Percentiles rank a stretch among this genome's conserved stretches.
These are phyloP conservation scores for Plasmodium gaboni DNA, from an alignment of 169 alveolate genomes.

Conservation along the genomic window DNA sequence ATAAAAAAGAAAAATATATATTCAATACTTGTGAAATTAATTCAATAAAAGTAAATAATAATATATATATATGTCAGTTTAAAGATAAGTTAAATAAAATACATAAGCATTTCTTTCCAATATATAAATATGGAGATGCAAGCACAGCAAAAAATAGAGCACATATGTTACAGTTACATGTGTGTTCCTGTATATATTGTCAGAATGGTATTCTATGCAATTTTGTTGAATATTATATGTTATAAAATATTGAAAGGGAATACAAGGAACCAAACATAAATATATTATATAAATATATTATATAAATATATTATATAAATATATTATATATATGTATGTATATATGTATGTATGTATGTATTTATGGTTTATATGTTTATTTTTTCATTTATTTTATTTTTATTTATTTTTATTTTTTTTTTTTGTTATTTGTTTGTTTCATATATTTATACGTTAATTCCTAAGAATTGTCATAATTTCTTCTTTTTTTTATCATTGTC, in stretches of 20 bases:
- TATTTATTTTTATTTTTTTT: not conserved
- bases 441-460: too few relatives aligned
- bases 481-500: too few relatives aligned
- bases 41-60: slow-evolving; percentile 39
- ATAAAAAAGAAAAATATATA: slow-evolving; percentile 24
- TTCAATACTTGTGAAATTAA: slow-evolving; percentile 6
- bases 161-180: slow-evolving; percentile 19
- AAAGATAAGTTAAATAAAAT: slow-evolving; percentile 47
- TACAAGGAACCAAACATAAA: not conserved
- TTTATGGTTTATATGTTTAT: not conserved
- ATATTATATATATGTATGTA: not conserved
- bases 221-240: slow-evolving; percentile 52
- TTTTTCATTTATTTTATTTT: not conserved
- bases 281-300: too few relatives aligned
- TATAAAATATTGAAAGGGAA: not conserved
- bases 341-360: not conserved
- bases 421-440: too few relatives aligned
- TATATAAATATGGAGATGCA: slow-evolving; percentile 55
- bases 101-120: slow-evolving; percentile 56
- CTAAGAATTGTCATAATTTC: too few relatives aligned
- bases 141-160: slow-evolving; percentile 41
- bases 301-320: too few relatives aligned
- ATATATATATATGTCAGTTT: slow-evolving; percentile 34
- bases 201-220: slow-evolving; percentile 62
- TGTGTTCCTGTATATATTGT: slow-evolving; percentile 44